Conservation (phyloP, 208 protist species). For the Kentomonas sorsogonicus region DNA sequence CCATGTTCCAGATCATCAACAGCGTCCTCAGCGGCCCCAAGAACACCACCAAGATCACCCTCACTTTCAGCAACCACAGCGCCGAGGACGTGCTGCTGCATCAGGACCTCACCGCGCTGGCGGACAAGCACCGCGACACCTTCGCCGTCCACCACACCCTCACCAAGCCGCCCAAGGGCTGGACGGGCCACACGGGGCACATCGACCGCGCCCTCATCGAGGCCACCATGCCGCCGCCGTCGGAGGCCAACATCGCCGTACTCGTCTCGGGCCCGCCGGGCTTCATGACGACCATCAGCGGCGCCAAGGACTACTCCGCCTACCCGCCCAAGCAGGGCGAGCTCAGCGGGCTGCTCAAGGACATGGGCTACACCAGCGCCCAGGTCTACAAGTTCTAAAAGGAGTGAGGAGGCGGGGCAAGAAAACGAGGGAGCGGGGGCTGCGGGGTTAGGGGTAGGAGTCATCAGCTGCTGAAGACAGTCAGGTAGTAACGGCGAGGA, state of each 20-base stretch:
- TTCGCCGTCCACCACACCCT: constrained; percentile 78
- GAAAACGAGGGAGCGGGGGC: too few species aligned
- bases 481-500: too few species aligned
- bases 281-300: constrained; percentile 77
- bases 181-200: constrained; percentile 57
- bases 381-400: constrained; percentile 78
- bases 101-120: constrained; percentile 54
- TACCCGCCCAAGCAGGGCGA: constrained; percentile 54
- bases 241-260: constrained; percentile 27
- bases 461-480: too few species aligned
- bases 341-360: constrained; percentile 57
- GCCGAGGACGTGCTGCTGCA: constrained; percentile 77
- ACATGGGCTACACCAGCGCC: constrained; percentile 55
- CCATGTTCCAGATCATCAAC: constrained; percentile 80
- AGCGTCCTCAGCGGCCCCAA: constrained; percentile 47
- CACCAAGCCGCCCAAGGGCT: constrained; percentile 35
- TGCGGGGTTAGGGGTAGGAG: too few species aligned
- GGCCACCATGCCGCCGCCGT: constrained; percentile 49
- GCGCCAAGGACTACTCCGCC: constrained; percentile 55
- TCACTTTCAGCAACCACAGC: constrained; percentile 77
- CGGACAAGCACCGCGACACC: constrained; percentile 32
- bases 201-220: constrained; percentile 54
- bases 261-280: constrained; percentile 67
- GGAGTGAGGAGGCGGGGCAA: not conserved
- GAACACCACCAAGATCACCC: constrained; percentile 57